These are phyloP conservation scores for Metroxylon sagu DNA, from an alignment of 176 grass and related monocot genomes.

Conservation along the genomic window DNA sequence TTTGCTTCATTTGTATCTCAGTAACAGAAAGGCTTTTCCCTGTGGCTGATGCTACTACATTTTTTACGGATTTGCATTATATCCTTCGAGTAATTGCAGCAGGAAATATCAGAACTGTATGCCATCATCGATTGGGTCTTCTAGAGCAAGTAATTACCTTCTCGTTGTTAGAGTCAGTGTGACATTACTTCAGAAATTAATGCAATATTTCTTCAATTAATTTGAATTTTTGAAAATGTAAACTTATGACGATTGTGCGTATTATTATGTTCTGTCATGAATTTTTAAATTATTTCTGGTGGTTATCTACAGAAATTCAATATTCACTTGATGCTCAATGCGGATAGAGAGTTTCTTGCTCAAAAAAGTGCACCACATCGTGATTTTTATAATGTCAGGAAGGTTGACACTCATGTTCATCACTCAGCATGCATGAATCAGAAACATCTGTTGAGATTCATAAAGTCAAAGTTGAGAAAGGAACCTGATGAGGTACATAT, in stretches of 20 bases:
- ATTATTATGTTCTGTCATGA: slow-evolving; percentile 1
- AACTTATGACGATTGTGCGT: background rate
- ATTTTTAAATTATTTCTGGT: slow-evolving; percentile 13
- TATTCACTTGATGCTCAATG: slow-evolving; percentile 91
- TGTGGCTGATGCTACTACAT: slow-evolving; percentile 82
- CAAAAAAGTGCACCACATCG: slow-evolving; percentile 92
- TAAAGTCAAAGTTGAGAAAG: slow-evolving; percentile 91
- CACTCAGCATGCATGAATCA: slow-evolving; percentile 99
- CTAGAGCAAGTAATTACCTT: slow-evolving; percentile 70
- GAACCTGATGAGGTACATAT: slow-evolving; percentile 75
- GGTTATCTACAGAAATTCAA: slow-evolving; percentile 77
- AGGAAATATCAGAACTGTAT: slow-evolving; percentile 88
- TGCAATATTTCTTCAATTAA: no score
- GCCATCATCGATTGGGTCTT: slow-evolving; percentile 76
- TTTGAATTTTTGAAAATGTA: background rate
- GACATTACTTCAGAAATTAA: no score
- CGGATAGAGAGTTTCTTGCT: slow-evolving; percentile 93
- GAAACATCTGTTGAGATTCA: slow-evolving; percentile 93
- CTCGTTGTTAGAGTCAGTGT: no score
- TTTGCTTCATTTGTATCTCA: slow-evolving; percentile 32
- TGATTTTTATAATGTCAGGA: slow-evolving; percentile 94
- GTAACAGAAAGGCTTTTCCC: slow-evolving; percentile 71
- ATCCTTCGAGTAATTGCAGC: slow-evolving; percentile 77
- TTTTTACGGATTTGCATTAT: slow-evolving; percentile 96
- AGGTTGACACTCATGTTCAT: slow-evolving; percentile 98